Conservation (phyloP, 805 yeast species). For the Grigorovia humatica region DNA sequence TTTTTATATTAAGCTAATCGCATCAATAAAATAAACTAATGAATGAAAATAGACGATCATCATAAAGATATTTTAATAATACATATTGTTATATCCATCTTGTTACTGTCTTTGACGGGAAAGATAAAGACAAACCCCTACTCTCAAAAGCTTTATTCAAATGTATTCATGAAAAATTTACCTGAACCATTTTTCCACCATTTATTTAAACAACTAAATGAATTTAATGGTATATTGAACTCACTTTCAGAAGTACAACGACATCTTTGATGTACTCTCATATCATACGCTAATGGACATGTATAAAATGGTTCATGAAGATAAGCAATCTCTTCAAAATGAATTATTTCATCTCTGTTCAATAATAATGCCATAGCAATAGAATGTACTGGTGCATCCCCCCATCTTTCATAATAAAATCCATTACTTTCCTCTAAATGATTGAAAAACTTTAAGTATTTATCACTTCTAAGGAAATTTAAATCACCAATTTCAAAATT, state of each 20-base stretch:
- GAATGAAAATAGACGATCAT: too few relatives aligned
- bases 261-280: slow-evolving; percentile 49
- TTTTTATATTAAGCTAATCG: too few relatives aligned
- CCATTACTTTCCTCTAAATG: slow-evolving; percentile 61
- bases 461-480: slow-evolving; percentile 58
- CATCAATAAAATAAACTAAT: too few relatives aligned
- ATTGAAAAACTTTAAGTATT: slow-evolving; percentile 52
- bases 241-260: slow-evolving; percentile 43
- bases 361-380: slow-evolving; percentile 54
- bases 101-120: too few relatives aligned
- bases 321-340: slow-evolving; percentile 77
- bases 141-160: not conserved
- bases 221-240: slow-evolving; percentile 32
- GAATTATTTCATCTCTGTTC: slow-evolving; percentile 52
- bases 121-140: too few relatives aligned
- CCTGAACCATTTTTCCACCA: slow-evolving; percentile 73
- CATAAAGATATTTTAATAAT: too few relatives aligned
- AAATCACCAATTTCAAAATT: slow-evolving; percentile 72
- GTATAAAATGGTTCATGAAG: slow-evolving; percentile 59
- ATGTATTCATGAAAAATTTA: slow-evolving; percentile 19
- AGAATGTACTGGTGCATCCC: slow-evolving; percentile 89
- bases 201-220: slow-evolving; percentile 54
- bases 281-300: slow-evolving; percentile 44
- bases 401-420: slow-evolving; percentile 86
- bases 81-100: not conserved